Evolutionary conservation across 176 grass and related monocot species (phyloP).

Genomic region (Oryza punctata): DNA sequence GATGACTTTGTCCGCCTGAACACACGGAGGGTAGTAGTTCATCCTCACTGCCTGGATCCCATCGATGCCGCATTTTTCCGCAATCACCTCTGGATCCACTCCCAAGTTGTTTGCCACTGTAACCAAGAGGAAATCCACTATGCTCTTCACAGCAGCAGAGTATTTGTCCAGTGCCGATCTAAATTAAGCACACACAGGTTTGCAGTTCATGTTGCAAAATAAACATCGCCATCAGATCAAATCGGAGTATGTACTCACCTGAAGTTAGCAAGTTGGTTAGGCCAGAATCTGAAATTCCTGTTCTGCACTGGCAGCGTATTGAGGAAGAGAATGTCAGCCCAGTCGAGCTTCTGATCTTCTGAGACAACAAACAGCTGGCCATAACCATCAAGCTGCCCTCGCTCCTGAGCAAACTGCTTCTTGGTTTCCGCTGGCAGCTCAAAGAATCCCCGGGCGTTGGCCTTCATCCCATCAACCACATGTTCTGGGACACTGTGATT

Average conservation of each 20-base stretch:
- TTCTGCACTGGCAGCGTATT: conserved; percentile 27
- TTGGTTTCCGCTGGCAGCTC: conserved; percentile 28
- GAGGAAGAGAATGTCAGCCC: conserved; percentile 54
- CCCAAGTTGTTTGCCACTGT: conserved; percentile 53
- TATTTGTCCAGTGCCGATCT: conserved; percentile 39
- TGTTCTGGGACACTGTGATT: conserved; percentile 30
- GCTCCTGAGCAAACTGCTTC: conserved; percentile 29
- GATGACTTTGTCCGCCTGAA: conserved; percentile 44
- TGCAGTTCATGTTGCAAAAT: neutral
- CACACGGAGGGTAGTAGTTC: conserved; percentile 71
- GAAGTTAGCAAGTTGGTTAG: conserved; percentile 40
- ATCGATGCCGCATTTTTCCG: conserved; percentile 1
- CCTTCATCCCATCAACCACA: conserved; percentile 41
- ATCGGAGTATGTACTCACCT: conserved; percentile 15
- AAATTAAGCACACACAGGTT: neutral
- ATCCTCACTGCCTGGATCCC: conserved; percentile 65
- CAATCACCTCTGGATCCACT: conserved; percentile 36
- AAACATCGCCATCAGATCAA: neutral
- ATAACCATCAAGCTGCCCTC: conserved; percentile 49
- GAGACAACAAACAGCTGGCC: conserved; percentile 60
- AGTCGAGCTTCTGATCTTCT: conserved; percentile 67
- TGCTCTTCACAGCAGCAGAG: conserved; percentile 42
- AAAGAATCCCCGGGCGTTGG: conserved; percentile 33
- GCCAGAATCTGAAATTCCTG: conserved; percentile 54
- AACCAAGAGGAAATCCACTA: conserved; percentile 43